Evolutionary conservation across 768 basidiomycete species (phyloP), one percentile per base, ranked within the genome.

Genomic region (Naganishia antarctica): DNA sequence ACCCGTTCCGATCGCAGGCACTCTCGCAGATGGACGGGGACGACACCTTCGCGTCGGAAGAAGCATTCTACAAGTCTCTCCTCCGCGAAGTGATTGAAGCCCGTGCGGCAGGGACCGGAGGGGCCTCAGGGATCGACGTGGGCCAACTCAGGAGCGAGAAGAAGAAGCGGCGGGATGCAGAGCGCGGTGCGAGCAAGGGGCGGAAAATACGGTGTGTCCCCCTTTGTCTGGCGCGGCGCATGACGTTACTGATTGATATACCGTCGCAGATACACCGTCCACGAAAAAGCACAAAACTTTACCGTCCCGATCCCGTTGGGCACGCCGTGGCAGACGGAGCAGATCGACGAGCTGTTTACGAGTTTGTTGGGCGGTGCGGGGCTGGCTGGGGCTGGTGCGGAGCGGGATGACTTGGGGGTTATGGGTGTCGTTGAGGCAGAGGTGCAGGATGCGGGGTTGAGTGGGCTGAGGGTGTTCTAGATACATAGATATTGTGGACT

Each of bases 251-350:
- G 15, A 46, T 31, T 29, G 28, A 15, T 21, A 23, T n/a, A n/a
- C n/a, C n/a, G n/a, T 28, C 29, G 34, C 74, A 89, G 90, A 61
- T 96, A 91, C 76, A 88, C 94, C 68, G 86, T 90, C 1, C 96
- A 98, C 73, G 92, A 98, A 71, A 98, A 96, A 80, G 80, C 96
- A 53, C 90, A 92, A 76, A 91, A 92, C 77, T 98, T 97, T 75
- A 94, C 94, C 88, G 90, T 92, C 1, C 94, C 94, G 6, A 86
- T 92, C 31, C 72, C 75, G 23, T 70, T 79, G 0, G 75, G 78
- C 34, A 85, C 85, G 29, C 82, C 80, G 61, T 99, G 96, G 96
- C 91, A 94, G 68, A 91, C 97, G 65, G 91, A 91, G 72, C 96
- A 98, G 79, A 83, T 92, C 60, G 93, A 99, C 73, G 94, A 98